Base-by-base conservation (phyloP, 2,329 filamentous ascomycete genomes). In the Parastagonospora nodorum region DNA sequence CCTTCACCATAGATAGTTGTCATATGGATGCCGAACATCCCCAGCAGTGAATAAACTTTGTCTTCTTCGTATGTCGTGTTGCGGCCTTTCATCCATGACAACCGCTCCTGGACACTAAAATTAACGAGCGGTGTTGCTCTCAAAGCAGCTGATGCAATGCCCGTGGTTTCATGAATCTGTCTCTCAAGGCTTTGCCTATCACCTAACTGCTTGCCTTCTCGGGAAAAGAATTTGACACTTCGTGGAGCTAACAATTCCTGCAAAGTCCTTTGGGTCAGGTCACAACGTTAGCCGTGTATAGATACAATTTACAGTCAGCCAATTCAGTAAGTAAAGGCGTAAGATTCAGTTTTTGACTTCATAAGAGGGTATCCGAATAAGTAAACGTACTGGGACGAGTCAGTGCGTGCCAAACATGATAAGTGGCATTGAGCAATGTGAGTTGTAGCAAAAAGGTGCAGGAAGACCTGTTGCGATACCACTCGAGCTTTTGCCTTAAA, bases 71-170 rank as follows among this genome's bases (percentile, higher is more conserved):
- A 14, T 10, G 36, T 45, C 2, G 48, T 45, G 2, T 36, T 8
- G n/a, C 48, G 48, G 12, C 24, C 15, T 36, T 24, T 39, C 12
- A 24, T 24, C 55, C 55, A 58, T 8, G 49, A 48, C n/a, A 58
- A 28, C 28, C 48, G 48, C 2, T 51, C 48, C 10, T 11, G n/a
- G 11, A 42, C 28, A n/a, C 31, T 46, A 10, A 51, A 51, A 4
- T 38, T 16, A 19, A 3, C 7, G 11, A 46, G 10, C 7, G 43
- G 42, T 7, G 30, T 39, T 19, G 16, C 16, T 6, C 19, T 30
- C 8, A 51, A 38, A 2, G 48, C 48, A 14, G 31, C 8, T 5
- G 38, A 14, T 4, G 48, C 14, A 19, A 51, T 43, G 2, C 32
- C 30, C 1, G 48, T 51, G 14, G 39, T 42, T 12, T 46, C 42